Percentiles rank a stretch among this genome's conserved stretches.
Evolutionary conservation across 106 monocot genomes (phyloP).

Genomic region (Dendrobium nobile): DNA sequence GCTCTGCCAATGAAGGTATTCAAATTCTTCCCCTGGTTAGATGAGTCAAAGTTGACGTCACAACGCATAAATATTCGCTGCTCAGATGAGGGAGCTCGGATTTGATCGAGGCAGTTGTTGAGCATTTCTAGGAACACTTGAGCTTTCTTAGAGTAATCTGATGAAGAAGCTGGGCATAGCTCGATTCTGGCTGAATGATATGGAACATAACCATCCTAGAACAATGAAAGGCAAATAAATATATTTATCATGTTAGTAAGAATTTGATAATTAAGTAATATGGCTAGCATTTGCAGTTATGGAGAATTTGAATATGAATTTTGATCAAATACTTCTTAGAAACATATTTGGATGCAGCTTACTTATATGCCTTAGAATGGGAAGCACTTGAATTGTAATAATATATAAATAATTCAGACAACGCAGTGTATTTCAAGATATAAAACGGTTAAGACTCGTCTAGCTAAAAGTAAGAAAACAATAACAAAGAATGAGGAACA

Average conservation of each 20-base stretch:
- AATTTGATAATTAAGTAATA: neutral
- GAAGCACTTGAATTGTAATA: too few species aligned
- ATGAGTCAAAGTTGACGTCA: constrained; percentile 85
- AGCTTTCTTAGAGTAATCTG: constrained; percentile 81
- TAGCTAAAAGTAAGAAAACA: too few species aligned
- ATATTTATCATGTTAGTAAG: neutral
- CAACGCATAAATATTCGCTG: constrained; percentile 74
- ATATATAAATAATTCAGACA: too few species aligned
- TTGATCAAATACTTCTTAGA: too few species aligned
- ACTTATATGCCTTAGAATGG: too few species aligned
- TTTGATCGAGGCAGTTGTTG: constrained; percentile 86
- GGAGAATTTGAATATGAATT: too few species aligned
- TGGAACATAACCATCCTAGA: constrained; percentile 94
- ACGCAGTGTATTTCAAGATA: too few species aligned
- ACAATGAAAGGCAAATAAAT: neutral
- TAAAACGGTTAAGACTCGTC: too few species aligned
- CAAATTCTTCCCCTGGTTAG: constrained; percentile 59
- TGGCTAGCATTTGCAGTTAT: too few species aligned
- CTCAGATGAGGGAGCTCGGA: constrained; percentile 74
- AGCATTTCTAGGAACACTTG: constrained; percentile 91
- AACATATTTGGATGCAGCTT: too few species aligned
- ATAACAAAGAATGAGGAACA: too few species aligned
- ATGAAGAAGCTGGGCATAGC: constrained; percentile 71
- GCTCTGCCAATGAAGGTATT: constrained; percentile 92
- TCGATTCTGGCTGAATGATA: constrained; percentile 97